phyloP scores from a whole-genome alignment of 306 rosid species.

The Rubus idaeus region DNA sequence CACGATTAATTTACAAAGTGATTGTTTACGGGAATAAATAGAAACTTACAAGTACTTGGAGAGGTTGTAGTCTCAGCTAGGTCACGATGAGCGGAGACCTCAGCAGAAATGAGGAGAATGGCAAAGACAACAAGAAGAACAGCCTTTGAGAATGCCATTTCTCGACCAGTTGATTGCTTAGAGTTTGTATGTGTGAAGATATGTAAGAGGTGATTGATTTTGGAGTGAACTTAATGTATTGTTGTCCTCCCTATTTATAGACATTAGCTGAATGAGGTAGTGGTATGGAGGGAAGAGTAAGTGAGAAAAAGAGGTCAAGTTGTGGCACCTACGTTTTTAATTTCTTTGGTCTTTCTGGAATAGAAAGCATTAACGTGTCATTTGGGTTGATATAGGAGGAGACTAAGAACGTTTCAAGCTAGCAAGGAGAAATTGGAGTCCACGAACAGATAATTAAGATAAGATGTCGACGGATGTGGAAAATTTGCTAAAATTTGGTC shows the following conservation, averaged over 20 bases:
- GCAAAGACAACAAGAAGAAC: constrained; percentile 2
- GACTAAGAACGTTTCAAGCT: not conserved
- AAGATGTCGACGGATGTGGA: too few relatives aligned
- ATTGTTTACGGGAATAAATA: not conserved
- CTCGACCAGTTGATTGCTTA: not conserved
- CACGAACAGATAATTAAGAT: not conserved
- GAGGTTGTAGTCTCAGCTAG: not conserved
- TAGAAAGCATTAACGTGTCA: not conserved
- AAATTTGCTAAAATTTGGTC: too few relatives aligned
- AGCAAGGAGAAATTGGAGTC: not conserved
- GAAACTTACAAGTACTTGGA: not conserved
- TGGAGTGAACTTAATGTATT: not conserved
- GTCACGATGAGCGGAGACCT: constrained; percentile 14
- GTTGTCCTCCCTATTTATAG: not conserved
- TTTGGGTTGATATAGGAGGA: not conserved
- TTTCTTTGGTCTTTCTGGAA: too few relatives aligned
- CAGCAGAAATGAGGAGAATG: not conserved
- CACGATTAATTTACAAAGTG: too few relatives aligned
- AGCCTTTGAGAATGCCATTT: constrained; percentile 11
- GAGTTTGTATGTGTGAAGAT: not conserved
- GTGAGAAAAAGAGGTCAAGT: too few relatives aligned
- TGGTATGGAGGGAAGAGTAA: too few relatives aligned
- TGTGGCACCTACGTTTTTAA: too few relatives aligned
- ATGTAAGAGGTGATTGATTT: not conserved
- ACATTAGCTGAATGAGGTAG: not conserved